Percentiles rank a stretch among this genome's conserved stretches.
Evolutionary conservation across 1,284 basidiomycete species (phyloP).

Genomic region (Microbotryum silenes-acaulis): DNA sequence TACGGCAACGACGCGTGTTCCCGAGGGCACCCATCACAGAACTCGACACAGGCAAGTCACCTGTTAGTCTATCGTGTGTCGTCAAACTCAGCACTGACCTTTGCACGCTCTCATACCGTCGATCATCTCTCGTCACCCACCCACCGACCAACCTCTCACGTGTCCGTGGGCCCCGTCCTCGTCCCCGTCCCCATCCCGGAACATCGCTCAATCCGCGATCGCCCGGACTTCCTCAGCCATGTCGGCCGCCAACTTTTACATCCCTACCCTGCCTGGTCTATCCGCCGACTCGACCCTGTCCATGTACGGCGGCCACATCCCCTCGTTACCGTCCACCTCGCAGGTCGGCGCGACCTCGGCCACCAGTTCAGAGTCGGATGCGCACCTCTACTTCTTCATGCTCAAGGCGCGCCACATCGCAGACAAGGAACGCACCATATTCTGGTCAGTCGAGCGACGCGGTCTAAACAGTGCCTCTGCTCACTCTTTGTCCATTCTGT

Average conservation of each 20-base stretch:
- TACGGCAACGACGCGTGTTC: no score
- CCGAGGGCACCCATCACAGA: no score
- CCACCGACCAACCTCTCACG: no score
- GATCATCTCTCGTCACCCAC: neutral
- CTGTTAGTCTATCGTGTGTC: no score
- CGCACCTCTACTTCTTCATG: conserved; percentile 84
- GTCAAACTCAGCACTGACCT: neutral
- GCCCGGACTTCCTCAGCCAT: conserved; percentile 8
- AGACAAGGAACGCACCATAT: conserved; percentile 78
- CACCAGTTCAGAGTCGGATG: conserved; percentile 42
- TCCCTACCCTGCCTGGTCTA: conserved; percentile 33
- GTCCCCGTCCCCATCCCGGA: neutral
- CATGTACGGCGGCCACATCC: conserved; percentile 38
- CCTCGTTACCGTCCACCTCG: conserved; percentile 28
- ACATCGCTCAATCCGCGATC: neutral
- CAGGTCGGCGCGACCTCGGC: conserved; percentile 15
- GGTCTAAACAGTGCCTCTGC: neutral
- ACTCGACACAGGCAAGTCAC: neutral
- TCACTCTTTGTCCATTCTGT: neutral
- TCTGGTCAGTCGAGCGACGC: conserved; percentile 59
- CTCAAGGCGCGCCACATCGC: conserved; percentile 77
- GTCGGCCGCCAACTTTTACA: conserved; percentile 34
- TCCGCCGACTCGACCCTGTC: conserved; percentile 31
- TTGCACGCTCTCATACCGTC: neutral
- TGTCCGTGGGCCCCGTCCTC: neutral